phyloP scores from a whole-genome alignment of 495 filamentous ascomycete species.

The Penicillium cosmopolitanum region DNA sequence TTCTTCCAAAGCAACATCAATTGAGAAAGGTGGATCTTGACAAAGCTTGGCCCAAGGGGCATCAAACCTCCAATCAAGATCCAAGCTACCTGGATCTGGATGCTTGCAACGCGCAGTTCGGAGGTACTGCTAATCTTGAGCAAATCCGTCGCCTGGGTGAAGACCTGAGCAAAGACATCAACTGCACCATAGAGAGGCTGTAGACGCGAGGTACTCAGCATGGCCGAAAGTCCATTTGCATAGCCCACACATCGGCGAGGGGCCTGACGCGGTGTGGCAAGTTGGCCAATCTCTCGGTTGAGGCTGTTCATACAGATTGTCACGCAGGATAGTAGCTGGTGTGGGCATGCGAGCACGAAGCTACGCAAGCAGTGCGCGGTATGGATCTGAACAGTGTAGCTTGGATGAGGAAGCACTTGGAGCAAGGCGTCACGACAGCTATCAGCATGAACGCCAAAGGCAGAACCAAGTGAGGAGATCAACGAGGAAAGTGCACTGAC shows the following conservation, averaged over 20 bases:
- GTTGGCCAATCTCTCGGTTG: conserved; percentile 78
- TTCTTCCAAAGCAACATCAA: conserved; percentile 98
- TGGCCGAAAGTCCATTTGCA: conserved; percentile 89
- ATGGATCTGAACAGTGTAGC: conserved; percentile 92
- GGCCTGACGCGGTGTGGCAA: conserved; percentile 75
- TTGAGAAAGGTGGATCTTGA: conserved; percentile 97
- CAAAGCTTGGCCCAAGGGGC: conserved; percentile 96
- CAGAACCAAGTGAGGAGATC: conserved; percentile 79
- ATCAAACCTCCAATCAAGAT: conserved; percentile 95
- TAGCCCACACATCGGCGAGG: conserved; percentile 86
- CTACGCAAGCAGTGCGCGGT: conserved; percentile 81
- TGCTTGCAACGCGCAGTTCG: conserved; percentile 87
- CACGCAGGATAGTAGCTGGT: conserved; percentile 87
- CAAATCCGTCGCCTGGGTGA: conserved; percentile 87
- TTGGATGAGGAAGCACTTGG: conserved; percentile 91
- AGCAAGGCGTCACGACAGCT: conserved; percentile 82
- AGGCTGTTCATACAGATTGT: conserved; percentile 97
- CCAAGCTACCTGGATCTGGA: conserved; percentile 98
- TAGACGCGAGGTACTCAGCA: conserved; percentile 83
- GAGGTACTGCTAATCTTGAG: conserved; percentile 92
- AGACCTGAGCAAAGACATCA: conserved; percentile 88
- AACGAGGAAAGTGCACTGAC: conserved; percentile 80
- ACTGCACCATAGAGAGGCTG: conserved; percentile 94
- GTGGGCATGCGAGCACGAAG: conserved; percentile 87
- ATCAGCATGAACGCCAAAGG: conserved; percentile 75